Evolutionary conservation across 2,329 filamentous ascomycete species (phyloP), one percentile per base, ranked within the genome.

Genomic region (Dendrostoma leiphaemia): DNA sequence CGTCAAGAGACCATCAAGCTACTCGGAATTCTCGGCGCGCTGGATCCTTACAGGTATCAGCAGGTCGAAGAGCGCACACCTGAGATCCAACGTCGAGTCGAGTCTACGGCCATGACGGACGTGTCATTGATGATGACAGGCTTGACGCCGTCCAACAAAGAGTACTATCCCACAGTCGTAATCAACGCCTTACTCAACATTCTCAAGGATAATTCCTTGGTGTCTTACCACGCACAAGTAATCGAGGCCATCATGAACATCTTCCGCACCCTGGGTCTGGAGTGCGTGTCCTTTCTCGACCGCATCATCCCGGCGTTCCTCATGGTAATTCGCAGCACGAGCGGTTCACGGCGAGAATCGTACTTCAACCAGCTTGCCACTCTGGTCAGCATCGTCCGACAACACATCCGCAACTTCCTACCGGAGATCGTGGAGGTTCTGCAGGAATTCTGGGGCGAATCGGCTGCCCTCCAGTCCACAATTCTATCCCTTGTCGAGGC

Each of bases 161-260:
- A 99, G 64, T 99, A 99, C 71, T 99, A 96, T 66, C 94, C 94
- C 1, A 99, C 94, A 0, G 91, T 99, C 17, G 94, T 97, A 44
- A 97, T 99, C 67, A 96, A 96, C 64, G 95, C 94, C 2, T 80
- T 99, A 10, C 85, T 99, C 64, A 88, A 91, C 53, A 92, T 99
- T 61, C 74, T 99, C 32, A 95, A 93, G 64, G 94, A 99, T 63
- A 85, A 86, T 24, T 97, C 94, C 0, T 78, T 99, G 4, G 84
- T 88, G 12, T 90, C 95, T 65, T 93, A 96, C 64, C 95, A 99
- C 65, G 93, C 91, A 4, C 85, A 88, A 10, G 93, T 97, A 13
- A 94, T 99, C 48, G 94, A 97, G 69, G 94, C 94, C 5, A 95
- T 99, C 63, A 97, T 99, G 86, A 96, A 91, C 63, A 99, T 99